A percentile compares a stretch with the other conserved stretches of the same genome.
Evolutionary conservation across 2,329 filamentous ascomycete species (phyloP).

Genomic region (Hymenoscyphus scutula): DNA sequence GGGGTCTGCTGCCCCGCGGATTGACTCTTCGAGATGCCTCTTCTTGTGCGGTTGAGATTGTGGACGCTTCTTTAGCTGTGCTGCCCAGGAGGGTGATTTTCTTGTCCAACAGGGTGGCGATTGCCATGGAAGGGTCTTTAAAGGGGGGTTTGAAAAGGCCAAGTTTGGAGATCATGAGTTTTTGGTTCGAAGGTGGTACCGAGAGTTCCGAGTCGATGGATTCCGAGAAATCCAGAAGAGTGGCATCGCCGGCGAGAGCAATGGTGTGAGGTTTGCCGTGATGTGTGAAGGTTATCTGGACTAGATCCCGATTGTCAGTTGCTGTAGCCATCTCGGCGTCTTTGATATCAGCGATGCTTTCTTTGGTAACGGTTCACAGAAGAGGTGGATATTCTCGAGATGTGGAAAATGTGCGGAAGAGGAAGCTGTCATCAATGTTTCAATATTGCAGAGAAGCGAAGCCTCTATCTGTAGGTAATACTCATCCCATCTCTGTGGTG

Average conservation of each 20-base stretch:
- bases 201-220: constrained; percentile 54
- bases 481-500: not conserved
- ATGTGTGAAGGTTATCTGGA: constrained; percentile 48
- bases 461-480: not conserved
- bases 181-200: constrained; percentile 64
- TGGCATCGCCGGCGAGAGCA: constrained; percentile 45
- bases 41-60: constrained; percentile 50
- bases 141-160: constrained; percentile 65
- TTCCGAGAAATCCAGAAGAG: constrained; percentile 57
- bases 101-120: constrained; percentile 51
- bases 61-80: constrained; percentile 56
- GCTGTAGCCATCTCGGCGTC: constrained; percentile 24
- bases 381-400: not conserved
- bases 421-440: not conserved
- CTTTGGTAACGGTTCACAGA: not conserved
- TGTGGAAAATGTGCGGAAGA: not conserved
- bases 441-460: not conserved
- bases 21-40: constrained; percentile 49
- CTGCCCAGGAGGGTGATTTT: constrained; percentile 66
- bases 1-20: constrained; percentile 27
- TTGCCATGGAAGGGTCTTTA: constrained; percentile 52
- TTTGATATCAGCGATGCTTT: constrained; percentile 17
- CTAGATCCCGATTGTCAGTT: constrained; percentile 32
- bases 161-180: constrained; percentile 64
- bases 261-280: constrained; percentile 47